A percentile compares a stretch with the other conserved stretches of the same genome.
These are phyloP conservation scores for Aspergillus sp. DNA, from an alignment of 2,329 filamentous ascomycete species.

Conservation along the genomic window DNA sequence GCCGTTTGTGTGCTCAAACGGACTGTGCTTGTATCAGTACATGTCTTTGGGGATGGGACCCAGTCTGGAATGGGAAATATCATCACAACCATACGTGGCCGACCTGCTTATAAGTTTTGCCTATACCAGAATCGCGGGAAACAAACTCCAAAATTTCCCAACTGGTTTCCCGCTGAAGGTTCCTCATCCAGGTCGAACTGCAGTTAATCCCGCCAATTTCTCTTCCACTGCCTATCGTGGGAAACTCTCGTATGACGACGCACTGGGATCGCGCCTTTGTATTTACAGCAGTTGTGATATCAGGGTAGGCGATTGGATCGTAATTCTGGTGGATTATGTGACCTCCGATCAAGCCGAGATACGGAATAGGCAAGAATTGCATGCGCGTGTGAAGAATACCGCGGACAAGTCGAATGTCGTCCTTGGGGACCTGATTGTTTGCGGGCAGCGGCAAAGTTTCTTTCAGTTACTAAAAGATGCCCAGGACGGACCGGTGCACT, in stretches of 20 bases:
- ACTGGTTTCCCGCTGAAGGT: conserved; percentile 57
- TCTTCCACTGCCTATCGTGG: not conserved
- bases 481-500: conserved; percentile 10
- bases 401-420: conserved; percentile 46
- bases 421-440: conserved; percentile 29
- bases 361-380: conserved; percentile 20
- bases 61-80: conserved; percentile 80
- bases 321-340: conserved; percentile 25
- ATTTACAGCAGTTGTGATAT: conserved; percentile 39
- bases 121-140: conserved; percentile 56
- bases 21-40: conserved; percentile 83
- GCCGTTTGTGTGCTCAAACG: conserved; percentile 70
- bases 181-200: conserved; percentile 30
- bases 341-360: too few relatives aligned
- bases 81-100: conserved; percentile 75
- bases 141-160: conserved; percentile 54
- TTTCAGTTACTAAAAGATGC: not conserved
- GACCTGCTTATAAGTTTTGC: conserved; percentile 84
- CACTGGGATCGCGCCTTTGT: conserved; percentile 28
- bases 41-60: conserved; percentile 82
- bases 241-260: not conserved
- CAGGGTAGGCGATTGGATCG: conserved; percentile 55
- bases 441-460: not conserved
- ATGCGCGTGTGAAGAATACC: conserved; percentile 53
- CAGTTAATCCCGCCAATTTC: not conserved